Evolutionary conservation across 1,139 yeast genomes (phyloP), one percentile per base, ranked within the genome.

Genomic region (Saccharomycopsis phalli): DNA sequence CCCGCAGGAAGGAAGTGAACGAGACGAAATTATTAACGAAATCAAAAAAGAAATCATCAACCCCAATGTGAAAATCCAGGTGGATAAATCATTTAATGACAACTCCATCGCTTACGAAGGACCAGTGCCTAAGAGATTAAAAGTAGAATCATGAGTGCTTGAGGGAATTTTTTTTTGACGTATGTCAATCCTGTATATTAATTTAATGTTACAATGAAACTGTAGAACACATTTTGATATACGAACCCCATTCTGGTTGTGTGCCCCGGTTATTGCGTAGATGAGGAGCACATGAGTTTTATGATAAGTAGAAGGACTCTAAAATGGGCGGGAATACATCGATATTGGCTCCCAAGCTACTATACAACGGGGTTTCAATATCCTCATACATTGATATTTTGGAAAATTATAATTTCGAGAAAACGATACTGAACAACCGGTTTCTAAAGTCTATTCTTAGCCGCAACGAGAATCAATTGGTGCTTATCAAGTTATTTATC

Each of bases 311-410:
- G 25, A 10, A 22, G 25, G 25, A 6, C 10, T 22, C 25, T 22
- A 26, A 5, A 6, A 42, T 42, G 46, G 46, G 46, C 6, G 46
- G 44, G n/a, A 40, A 42, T 17, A 38, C 46, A 2, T 42, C 46
- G 16, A 42, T 42, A 8, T 22, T 42, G 8, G 46, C 40, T 7
- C 46, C 46, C 14, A 31, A 34, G 28, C 29, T 41, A 17, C 21
- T 38, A 13, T 34, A 40, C 14, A 44, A 41, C 21, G 36, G 44
- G 6, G 31, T 44, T 13, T 41, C 45, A 3, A 13, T 44, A 18
- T 41, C 45, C 3, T 44, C 47, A 10, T 44, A 44, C 23, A 36
- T 44, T 19, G 47, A 44, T 34, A 31, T 44, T 29, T 33, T 44
- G 13, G 39, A 41, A n/a, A 17, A 30, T 2, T 18, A 40, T 17